Base-by-base conservation (phyloP, 2,329 filamentous ascomycete species). In the Colletotrichum eleusines region DNA sequence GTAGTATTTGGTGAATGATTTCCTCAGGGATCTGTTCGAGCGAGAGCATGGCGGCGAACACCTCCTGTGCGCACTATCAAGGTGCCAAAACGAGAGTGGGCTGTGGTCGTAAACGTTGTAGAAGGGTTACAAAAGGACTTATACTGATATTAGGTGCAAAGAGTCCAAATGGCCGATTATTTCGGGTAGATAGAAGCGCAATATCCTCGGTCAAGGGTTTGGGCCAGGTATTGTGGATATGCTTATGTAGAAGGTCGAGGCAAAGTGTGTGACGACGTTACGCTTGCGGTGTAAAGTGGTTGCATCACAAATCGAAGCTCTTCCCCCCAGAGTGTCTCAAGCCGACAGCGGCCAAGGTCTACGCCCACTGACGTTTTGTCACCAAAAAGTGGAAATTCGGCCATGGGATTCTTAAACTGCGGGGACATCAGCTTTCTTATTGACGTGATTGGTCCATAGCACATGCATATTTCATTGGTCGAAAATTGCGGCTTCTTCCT, bases 1-100 rank as follows among this genome's bases (percentile, higher is more conserved):
- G 85, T 74, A 98, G 86, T 74, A 98, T 92, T 63, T 91, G 87
- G 78, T 94, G 90, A 76, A 98, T 86, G 73, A 98, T 88, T 83
- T 99, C 96, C 80, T 95, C 92, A 50, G 95, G 95, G 44, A 96
- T 84, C 64, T 78, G 75, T 48, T 82, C 78, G 66, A 88, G 76
- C 46, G 80, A 80, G 14, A 77, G 58, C 79, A 80, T 80, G 61
- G 72, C 51, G 61, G 59, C 69, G 44, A 48, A 66, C 31, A 46
- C 38, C 38, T 46, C 28, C 28, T 35, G 53, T n/a, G 20, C 26
- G 18, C 35, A 58, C 51, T 16, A 16, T 28, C 60, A 58, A 53
- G 3, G 16, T 33, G 35, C 53, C n/a, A n/a, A 42, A 35, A 40
- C n/a, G 44, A 20, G 31, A 20, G n/a, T 50, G 44, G 42, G n/a